Evolutionary conservation across 768 basidiomycete species (phyloP).

Genomic region (Agaricus sinodeliciosus): DNA sequence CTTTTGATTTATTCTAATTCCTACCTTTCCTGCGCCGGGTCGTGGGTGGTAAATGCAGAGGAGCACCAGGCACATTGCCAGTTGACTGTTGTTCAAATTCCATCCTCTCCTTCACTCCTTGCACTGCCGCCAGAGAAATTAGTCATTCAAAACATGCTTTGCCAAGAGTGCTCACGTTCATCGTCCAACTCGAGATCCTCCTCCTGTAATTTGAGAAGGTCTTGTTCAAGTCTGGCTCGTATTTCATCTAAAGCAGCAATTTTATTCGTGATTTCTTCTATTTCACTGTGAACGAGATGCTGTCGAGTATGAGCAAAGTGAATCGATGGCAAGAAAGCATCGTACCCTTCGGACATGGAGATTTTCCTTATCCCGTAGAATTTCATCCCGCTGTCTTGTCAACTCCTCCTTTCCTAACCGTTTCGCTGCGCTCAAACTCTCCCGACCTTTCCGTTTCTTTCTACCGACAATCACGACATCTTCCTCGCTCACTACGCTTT

Average conservation of each 20-base stretch:
- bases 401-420: constrained; percentile 81
- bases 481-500: constrained; percentile 68
- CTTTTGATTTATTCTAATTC: constrained; percentile 1
- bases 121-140: constrained; percentile 44
- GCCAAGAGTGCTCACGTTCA: constrained; percentile 56
- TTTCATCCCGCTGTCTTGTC: constrained; percentile 76
- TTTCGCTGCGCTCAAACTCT: constrained; percentile 65
- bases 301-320: constrained; percentile 23
- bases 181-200: constrained; percentile 97
- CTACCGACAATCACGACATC: constrained; percentile 58
- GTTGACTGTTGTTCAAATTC: constrained; percentile 47
- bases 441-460: constrained; percentile 47
- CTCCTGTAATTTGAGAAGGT: constrained; percentile 83
- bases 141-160: background rate
- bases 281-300: constrained; percentile 83
- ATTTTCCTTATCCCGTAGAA: constrained; percentile 88
- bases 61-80: constrained; percentile 5
- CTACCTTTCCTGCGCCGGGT: constrained; percentile 68
- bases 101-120: constrained; percentile 83
- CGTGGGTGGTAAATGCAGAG: constrained; percentile 44
- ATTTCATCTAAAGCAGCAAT: constrained; percentile 82
- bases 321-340: constrained; percentile 14
- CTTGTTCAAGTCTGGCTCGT: constrained; percentile 70
- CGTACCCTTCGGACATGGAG: constrained; percentile 80
- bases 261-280: constrained; percentile 84